phyloP scores from a whole-genome alignment of 768 basidiomycete genomes.

The Kwoniella bestiolae region DNA sequence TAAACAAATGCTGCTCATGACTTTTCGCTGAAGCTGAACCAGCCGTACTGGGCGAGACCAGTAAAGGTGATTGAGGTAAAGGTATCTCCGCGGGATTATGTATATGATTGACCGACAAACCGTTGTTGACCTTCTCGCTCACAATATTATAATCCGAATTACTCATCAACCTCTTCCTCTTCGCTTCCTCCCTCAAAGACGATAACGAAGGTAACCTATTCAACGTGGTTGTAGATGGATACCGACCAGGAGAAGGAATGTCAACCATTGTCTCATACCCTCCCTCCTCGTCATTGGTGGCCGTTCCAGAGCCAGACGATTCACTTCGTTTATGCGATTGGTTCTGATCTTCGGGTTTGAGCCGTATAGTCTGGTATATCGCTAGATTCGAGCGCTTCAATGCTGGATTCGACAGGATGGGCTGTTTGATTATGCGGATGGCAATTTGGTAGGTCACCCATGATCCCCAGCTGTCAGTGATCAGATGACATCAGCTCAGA shows the following conservation, averaged over 20 bases:
- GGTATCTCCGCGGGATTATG: neutral
- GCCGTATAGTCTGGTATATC: constrained; percentile 5
- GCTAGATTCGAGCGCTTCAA: neutral
- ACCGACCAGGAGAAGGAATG: too few species aligned
- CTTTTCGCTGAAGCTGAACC: neutral
- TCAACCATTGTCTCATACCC: neutral
- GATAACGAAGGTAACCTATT: constrained; percentile 8
- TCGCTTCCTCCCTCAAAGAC: neutral
- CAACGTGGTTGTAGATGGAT: neutral
- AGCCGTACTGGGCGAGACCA: neutral
- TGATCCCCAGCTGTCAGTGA: constrained; percentile 34
- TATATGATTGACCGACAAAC: neutral
- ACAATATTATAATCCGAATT: constrained; percentile 3
- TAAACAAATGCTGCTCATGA: neutral
- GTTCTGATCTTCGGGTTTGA: neutral
- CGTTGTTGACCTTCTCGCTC: neutral
- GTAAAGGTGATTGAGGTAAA: neutral
- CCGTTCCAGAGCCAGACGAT: neutral
- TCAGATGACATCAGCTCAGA: neutral
- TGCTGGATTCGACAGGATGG: neutral
- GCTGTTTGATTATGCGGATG: neutral
- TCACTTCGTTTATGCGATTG: neutral
- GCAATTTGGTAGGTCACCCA: constrained; percentile 39
- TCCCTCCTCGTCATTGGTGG: neutral
- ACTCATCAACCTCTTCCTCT: constrained; percentile 1